Percentiles rank a stretch among this genome's conserved stretches.
phyloP scores from a whole-genome alignment of 306 rosid species.

The Quercus bicolor region DNA sequence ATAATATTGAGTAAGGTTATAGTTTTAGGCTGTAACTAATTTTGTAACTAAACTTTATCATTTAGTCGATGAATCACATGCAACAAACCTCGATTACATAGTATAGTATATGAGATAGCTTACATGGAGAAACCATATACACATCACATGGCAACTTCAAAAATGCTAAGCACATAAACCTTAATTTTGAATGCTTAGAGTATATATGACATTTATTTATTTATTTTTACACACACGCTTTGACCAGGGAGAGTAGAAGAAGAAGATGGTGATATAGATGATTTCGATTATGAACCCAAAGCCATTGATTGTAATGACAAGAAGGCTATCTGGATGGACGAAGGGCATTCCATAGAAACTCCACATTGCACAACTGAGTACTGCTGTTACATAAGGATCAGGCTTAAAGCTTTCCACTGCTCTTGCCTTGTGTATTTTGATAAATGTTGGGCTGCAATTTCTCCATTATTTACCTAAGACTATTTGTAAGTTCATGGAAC shows the following conservation, averaged over 20 bases:
- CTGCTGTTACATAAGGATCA: conserved; percentile 70
- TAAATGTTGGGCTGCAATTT: conserved; percentile 70
- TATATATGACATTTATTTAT: not conserved
- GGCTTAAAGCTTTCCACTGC: conserved; percentile 72
- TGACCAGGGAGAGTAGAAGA: conserved; percentile 34
- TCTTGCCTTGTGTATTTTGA: conserved; percentile 43
- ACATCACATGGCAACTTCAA: too few species aligned
- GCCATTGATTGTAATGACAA: conserved; percentile 65
- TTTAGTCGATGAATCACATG: not conserved
- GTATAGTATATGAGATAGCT: too few species aligned
- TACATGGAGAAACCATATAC: too few species aligned
- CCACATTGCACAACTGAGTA: conserved; percentile 74
- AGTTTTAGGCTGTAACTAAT: too few species aligned
- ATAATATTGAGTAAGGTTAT: too few species aligned
- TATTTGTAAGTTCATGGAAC: not conserved
- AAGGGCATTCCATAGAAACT: conserved; percentile 61
- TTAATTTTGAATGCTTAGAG: too few species aligned
- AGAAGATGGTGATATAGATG: conserved; percentile 33
- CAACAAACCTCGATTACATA: not conserved
- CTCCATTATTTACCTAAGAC: not conserved
- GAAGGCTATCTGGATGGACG: conserved; percentile 47
- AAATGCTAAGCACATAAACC: too few species aligned
- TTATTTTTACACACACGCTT: conserved; percentile 40
- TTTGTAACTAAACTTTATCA: too few species aligned
- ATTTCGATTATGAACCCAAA: conserved; percentile 52